Percentiles rank a stretch among this genome's conserved stretches.
These are phyloP conservation scores for Globisporangium uncinulatum DNA, from an alignment of 352 stramenopile species.

Conservation along the genomic window DNA sequence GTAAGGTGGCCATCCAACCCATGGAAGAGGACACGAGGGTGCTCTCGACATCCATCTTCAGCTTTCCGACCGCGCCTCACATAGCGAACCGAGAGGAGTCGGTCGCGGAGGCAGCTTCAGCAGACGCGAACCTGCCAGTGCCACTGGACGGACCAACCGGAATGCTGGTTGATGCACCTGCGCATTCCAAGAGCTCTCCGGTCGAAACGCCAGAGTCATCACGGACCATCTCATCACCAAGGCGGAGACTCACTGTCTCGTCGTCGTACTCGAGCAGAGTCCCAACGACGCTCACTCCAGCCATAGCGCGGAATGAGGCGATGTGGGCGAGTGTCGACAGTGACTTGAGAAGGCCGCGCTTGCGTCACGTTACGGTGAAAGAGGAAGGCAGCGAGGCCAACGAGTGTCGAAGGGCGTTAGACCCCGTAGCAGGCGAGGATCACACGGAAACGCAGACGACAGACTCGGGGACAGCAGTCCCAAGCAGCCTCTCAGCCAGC, in stretches of 20 bases:
- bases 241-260: not conserved
- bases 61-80: not conserved
- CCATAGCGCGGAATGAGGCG: not conserved
- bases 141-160: too few species aligned
- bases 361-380: not conserved
- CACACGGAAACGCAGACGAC: not conserved
- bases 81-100: not conserved
- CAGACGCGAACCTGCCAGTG: too few species aligned
- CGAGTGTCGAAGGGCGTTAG: not conserved
- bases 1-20: not conserved
- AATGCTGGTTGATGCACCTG: too few species aligned
- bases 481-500: not conserved
- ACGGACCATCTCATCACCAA: too few species aligned
- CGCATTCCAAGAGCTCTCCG: too few species aligned
- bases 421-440: not conserved
- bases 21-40: not conserved
- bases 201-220: too few species aligned
- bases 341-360: slow-evolving; percentile 3
- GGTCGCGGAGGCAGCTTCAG: too few species aligned
- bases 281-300: not conserved
- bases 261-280: slow-evolving; percentile 1
- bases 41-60: slow-evolving; percentile 3
- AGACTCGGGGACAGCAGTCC: not conserved
- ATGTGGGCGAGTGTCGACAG: slow-evolving; percentile 14
- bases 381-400: not conserved